Base-by-base conservation (phyloP, 1,139 yeast species). In the Sugiyamaella pinicola region DNA sequence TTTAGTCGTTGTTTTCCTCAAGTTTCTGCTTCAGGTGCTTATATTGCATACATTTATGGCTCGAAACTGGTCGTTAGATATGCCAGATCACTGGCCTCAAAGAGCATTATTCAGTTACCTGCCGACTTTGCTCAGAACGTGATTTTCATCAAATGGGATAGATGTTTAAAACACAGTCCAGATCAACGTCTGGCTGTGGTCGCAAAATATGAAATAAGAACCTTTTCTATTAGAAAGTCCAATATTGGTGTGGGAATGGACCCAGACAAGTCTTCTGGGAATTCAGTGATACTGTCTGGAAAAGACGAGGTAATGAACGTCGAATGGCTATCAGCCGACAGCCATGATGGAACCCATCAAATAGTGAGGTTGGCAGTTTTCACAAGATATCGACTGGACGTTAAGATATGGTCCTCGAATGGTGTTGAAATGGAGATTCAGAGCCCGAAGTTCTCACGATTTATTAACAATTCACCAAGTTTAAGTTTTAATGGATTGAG, bases 171-270 rank as follows among this genome's bases (percentile, higher is more conserved):
- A 2, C 53, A 52, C n/a, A 43, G 51, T 33, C 34, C 49, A 1
- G 65, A 63, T 31, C 61, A 62, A 34, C 46, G 66, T 8, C 54
- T 63, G 34, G 65, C 64, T 0, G 52, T 61, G 12, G 59, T 55
- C n/a, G 47, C 54, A 8, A 26, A 34, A n/a, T 56, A 55, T 13
- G 60, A 58, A 37, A 49, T 60, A 7, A 44, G 58, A 15, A 57
- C 58, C 2, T 61, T 54, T 38, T 48, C 56, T 2, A 48, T 62
- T 13, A 58, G 52, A 21, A 35, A 47, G 5, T 40, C 39, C 5
- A 37, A 31, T 18, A 47, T 37, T 18, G 47, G 33, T n/a, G 18
- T 17, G 13, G 17, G 38, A 35, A 19, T 29, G 26, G 38, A 17
- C n/a, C 28, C 35, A n/a, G 47, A 42, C 21, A 42, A 42, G 9